These are phyloP conservation scores for Mucor sp. DNA, from an alignment of 371 early-diverging fungal species.

Conservation along the genomic window DNA sequence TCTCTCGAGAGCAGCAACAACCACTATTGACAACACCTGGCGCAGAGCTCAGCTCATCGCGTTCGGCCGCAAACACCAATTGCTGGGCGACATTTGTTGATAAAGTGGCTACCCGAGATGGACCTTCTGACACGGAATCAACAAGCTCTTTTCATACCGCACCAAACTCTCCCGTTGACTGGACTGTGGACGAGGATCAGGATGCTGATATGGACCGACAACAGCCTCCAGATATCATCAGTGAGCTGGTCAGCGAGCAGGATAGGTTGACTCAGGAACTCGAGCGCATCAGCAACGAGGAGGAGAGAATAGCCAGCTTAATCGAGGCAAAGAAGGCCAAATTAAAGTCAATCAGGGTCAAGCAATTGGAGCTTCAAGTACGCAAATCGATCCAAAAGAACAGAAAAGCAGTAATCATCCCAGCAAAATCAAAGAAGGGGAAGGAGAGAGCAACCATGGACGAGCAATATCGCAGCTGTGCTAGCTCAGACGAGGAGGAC, in stretches of 20 bases:
- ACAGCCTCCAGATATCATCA: background rate
- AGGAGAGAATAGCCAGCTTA: background rate
- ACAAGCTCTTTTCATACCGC: slow-evolving; percentile 3
- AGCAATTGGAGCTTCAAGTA: background rate
- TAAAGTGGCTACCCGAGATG: background rate
- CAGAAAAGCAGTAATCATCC: background rate
- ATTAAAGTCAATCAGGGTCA: background rate
- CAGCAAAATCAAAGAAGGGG: background rate
- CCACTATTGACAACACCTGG: background rate
- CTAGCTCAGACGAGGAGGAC: background rate
- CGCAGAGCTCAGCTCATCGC: background rate
- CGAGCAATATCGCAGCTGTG: background rate
- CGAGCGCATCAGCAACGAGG: background rate
- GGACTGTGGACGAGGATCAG: background rate
- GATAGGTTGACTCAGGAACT: background rate
- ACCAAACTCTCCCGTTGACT: background rate
- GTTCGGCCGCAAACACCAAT: background rate
- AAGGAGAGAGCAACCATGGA: background rate
- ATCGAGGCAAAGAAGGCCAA: background rate
- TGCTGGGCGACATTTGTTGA: background rate
- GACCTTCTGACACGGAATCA: background rate
- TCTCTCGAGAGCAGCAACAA: background rate
- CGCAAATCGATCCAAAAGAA: slow-evolving; percentile 1
- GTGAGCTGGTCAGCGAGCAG: background rate
- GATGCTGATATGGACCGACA: background rate